Evolutionary conservation across 495 filamentous ascomycete genomes (phyloP), one percentile per base, ranked within the genome.

Genomic region (Podospora tetraspora): DNA sequence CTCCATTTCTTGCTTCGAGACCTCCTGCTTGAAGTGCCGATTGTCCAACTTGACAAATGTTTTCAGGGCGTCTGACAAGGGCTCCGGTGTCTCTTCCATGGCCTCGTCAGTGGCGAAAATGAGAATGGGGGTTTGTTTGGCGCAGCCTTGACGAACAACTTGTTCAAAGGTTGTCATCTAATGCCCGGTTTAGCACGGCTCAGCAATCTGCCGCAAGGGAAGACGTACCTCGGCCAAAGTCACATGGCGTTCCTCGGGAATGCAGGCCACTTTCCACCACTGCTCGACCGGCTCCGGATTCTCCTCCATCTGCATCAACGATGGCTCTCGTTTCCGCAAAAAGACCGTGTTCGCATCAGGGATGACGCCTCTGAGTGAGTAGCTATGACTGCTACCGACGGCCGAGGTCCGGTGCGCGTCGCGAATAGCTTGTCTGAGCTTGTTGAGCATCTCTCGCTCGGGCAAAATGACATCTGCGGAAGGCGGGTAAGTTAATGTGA

Each of bases 11-110:
- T 57, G 25, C 29, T 81, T 73, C 11, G 69, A 63, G 12, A 82
- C 70, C 68, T 84, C 82, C 59, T 80, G 74, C 57, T 78, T 77
- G 66, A 84, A 83, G 19, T 73, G 73, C 9, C 76, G 75, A 61
- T 84, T 84, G 61, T 84, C 82, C 63, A 76, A 73, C 58, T 71
- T 74, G 27, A 82, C 74, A 68, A 84, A 84, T 59, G 76, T 75
- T 30, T 76, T 76, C 68, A 84, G 69, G 32, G 79, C 74, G 30
- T 79, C 75, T 8, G 78, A 70, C 13, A 84, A 68, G 9, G 79
- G 79, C 9, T 76, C 37, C 13, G 69, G 72, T 6, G 76, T 68
- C 10, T 75, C 67, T 1, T 72, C 59, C 71, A 84, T 65, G 29
- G 82, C 82, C 57, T 72, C 69, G 57, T 82, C 79, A 1, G 77